Percentiles rank a stretch among this genome's conserved stretches.
Evolutionary conservation across 371 early-diverging fungal genomes (phyloP).

Genomic region (Mortierella sp.): DNA sequence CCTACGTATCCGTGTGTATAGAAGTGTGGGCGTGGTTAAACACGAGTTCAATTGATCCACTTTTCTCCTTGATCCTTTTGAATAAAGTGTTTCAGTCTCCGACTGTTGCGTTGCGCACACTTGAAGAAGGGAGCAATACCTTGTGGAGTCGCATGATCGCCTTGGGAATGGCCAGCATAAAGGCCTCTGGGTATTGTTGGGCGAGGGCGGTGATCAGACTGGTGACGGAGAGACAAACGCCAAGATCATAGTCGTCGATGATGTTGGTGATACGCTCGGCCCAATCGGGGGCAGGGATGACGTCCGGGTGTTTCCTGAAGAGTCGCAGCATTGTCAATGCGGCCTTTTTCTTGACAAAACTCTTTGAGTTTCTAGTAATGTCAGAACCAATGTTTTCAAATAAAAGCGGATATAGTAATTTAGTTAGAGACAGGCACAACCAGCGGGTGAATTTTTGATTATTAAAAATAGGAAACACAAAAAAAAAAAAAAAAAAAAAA

Average conservation of each 20-base stretch:
- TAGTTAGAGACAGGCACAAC: not conserved
- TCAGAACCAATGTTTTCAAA: constrained; percentile 39
- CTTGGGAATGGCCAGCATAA: constrained; percentile 79
- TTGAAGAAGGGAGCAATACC: constrained; percentile 60
- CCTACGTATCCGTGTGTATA: constrained; percentile 59
- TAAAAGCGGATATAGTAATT: constrained; percentile 14
- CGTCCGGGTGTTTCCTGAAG: constrained; percentile 91
- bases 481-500: not conserved
- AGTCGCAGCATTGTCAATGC: constrained; percentile 93
- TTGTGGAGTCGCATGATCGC: constrained; percentile 86
- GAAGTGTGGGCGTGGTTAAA: not conserved
- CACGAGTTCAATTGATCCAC: not conserved
- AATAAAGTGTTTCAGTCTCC: constrained; percentile 6
- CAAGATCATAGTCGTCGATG: constrained; percentile 92
- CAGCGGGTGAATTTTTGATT: constrained; percentile 3
- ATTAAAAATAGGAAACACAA: constrained; percentile 35
- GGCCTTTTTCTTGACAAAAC: constrained; percentile 97
- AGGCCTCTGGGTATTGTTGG: constrained; percentile 90
- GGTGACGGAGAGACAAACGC: constrained; percentile 88
- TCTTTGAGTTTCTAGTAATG: constrained; percentile 74
- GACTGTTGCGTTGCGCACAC: constrained; percentile 8
- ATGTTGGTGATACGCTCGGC: constrained; percentile 83
- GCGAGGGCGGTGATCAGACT: constrained; percentile 91
- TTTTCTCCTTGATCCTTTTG: not conserved
- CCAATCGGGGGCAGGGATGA: constrained; percentile 93